Base-by-base conservation (phyloP, 257 asterid genomes). In the Capsicum rhomboideum region DNA sequence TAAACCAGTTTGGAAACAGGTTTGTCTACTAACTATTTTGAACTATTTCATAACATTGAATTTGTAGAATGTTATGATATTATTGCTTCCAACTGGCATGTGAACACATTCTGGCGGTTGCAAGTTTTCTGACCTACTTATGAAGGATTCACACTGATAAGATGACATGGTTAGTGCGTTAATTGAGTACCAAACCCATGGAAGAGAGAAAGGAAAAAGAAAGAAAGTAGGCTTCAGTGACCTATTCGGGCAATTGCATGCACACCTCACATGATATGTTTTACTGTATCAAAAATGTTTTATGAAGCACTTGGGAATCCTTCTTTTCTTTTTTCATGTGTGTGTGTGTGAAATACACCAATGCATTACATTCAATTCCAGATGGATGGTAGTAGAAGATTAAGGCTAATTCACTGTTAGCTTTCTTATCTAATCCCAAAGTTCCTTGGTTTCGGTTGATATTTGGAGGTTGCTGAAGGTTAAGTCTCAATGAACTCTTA, bases 1-100 rank as follows among this genome's bases (percentile, higher is more conserved):
- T 88, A 95, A 92, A 86, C 97, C 98, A 61, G 87, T 95, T 81
- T 95, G 99, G 99, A 97, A 97, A 91, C 97, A 93, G 99, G 98
- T 95, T 81, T 67, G 56, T 83, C 50, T 49, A 50, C 61, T 75
- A 14, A 17, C 46, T 75, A 8, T 49, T 74, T 75, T 49, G 63
- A 75, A 50, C 10, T 26, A 17, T 49, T 71, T 26, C 81, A 50
- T 26, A 26, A 16, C 61, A 26, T 75, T 75, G 12, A 8, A 53
- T 50, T 75, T 49, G 81, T 49, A 50, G 46, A 50, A 75, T 75
- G 40, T 74, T 23, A 74, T 44, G 72, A 72, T 7, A 23, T 4
- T 74, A 46, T 50, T 74, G 80, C 59, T 74, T 74, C 59, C 80
- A 74, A 46, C 59, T 74, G 40, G 56, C 40, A 72, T 72, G 80